Base-by-base conservation (phyloP, 139 green algal species). In the Picochlorum costavermella region DNA sequence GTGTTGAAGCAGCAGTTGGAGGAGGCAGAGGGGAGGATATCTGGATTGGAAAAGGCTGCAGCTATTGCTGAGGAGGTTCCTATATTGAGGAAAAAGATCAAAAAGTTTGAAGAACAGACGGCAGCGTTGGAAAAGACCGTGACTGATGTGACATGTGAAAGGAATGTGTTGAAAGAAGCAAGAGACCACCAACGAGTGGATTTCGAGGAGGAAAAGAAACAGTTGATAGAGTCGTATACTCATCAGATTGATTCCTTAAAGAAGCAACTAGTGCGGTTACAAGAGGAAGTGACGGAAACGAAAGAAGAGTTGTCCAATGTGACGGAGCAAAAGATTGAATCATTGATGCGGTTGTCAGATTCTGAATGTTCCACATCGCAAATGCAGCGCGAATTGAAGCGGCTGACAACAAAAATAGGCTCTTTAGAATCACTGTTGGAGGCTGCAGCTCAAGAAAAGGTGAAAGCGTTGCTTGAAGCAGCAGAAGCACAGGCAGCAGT, bases 231-330 rank as follows among this genome's bases (percentile, higher is more conserved):
- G 56, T n/a, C 16, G 17, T 20, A 61, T 25, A 20, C 56, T 6
- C 16, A 61, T n/a, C 17, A 45, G 56, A n/a, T 56, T n/a, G 23
- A 64, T 9, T 20, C 50, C 9, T n/a, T n/a, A 33, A 16, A 59
- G 28, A 31, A 40, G 1, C 6, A 59, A 13, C 8, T 61, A 45
- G 56, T 8, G 13, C 14, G 46, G 46, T 17, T 30, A 29, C 11
- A 61, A 44, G 14, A n/a, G 30, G 13, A 61, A 46, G 6, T 61
- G n/a, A 45, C 26, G 43, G 56, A 45, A 61, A 10, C n/a, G 33
- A 66, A 56, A 44, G 60, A 66, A 57, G 36, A 66, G 20, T 45
- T 66, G 11, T 16, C 12, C 23, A 44, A 59, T 12, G 60, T 66
- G n/a, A 57, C 60, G 11, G 16, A 43, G 25, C 60, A 66, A 20